Evolutionary conservation across 1,284 basidiomycete species (phyloP), one percentile per base, ranked within the genome.

Genomic region (Ganoderma leucocontextum): DNA sequence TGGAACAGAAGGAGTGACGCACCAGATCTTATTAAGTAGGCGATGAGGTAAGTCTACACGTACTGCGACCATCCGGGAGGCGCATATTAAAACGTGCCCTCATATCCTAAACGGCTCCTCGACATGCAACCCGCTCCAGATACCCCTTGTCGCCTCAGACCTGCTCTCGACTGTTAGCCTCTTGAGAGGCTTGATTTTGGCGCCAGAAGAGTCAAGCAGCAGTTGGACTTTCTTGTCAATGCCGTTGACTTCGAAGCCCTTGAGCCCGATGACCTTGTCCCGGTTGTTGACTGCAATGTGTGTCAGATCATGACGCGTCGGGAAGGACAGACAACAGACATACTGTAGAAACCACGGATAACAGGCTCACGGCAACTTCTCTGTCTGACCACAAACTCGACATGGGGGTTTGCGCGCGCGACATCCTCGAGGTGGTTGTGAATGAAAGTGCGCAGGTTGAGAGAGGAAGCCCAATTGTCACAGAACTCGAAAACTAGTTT

Each of bases 401-500:
- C 91, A 78, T 95, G 93, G 0, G 93, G 92, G 78, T 94, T 89
- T 70, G 85, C 78, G 68, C 83, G 85, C 13, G 93, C 93, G 66
- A 94, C 80, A 22, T 82, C 73, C 76, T 90, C 85, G 66, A 93
- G 81, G 70, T 90, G 83, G 68, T 87, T 89, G 75, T 84, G 80
- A 74, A 96, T 80, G 78, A 87, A 95, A 15, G 83, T 85, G 73
- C 94, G 89, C 5, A 92, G 84, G 75, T 89, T 89, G 42, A 85
- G 79, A 1, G 92, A 94, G 8, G 93, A 91, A 0, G 91, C 88
- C 87, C 91, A 93, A 69, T 86, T 87, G 76, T 95, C 90, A 80
- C 94, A 95, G 80, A 87, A 95, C 80, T 95, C 92, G 78, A 96
- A 89, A 67, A 96, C 92, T 70, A 96, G 83, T 78, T 94, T 95